Percentiles rank a stretch among this genome's conserved stretches.
Evolutionary conservation across 257 asterid genomes (phyloP).

Genomic region (Jasminum sambac): DNA sequence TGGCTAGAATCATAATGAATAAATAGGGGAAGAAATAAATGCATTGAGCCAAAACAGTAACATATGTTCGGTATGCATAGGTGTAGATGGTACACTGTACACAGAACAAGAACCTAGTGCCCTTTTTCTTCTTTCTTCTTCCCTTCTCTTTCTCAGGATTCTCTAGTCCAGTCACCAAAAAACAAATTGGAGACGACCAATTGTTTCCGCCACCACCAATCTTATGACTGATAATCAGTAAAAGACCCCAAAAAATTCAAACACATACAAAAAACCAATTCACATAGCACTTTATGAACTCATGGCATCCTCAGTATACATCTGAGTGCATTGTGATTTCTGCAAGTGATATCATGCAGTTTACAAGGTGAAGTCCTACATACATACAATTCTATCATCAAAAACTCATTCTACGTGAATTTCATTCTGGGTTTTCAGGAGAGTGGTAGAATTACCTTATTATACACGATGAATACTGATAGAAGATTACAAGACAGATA

Average conservation of each 20-base stretch:
- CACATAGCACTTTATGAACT: not conserved
- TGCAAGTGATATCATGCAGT: not conserved
- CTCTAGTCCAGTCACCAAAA: not conserved
- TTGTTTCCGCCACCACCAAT: not conserved
- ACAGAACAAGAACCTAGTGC: not conserved
- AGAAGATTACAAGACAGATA: slow-evolving; percentile 14
- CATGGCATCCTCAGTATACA: not conserved
- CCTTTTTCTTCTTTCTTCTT: no score
- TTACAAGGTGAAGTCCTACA: slow-evolving; percentile 18
- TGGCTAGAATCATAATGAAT: not conserved
- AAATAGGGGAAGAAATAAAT: not conserved
- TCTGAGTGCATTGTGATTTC: not conserved
- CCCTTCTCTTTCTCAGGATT: not conserved
- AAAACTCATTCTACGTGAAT: slow-evolving; percentile 1
- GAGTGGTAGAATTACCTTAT: slow-evolving; percentile 8
- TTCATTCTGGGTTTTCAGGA: not conserved
- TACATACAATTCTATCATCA: slow-evolving; percentile 9
- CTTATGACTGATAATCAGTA: not conserved
- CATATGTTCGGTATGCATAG: not conserved
- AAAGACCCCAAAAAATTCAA: not conserved
- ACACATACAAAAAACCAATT: not conserved
- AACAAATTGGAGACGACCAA: not conserved
- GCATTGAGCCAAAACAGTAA: not conserved
- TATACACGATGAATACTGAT: not conserved
- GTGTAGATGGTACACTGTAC: no score